phyloP scores from a whole-genome alignment of 306 rosid species.

The Vicia villosa region DNA sequence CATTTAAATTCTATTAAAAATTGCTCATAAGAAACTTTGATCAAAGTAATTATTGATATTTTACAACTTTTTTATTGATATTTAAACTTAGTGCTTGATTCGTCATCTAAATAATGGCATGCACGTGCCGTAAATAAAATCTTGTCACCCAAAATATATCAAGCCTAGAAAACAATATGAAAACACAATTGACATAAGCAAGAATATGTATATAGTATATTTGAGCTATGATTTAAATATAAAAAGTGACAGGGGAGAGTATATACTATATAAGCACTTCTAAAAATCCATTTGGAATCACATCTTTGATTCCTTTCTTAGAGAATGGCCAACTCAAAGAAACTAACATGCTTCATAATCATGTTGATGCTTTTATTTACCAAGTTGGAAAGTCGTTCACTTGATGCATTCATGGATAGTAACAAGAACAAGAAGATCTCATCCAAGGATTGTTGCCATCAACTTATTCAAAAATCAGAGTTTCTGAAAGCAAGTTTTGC shows the following conservation, averaged over 20 bases:
- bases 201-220: slow-evolving; percentile 16
- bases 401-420: slow-evolving; percentile 26
- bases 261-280: slow-evolving; percentile 31
- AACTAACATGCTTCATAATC: slow-evolving; percentile 22
- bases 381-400: slow-evolving; percentile 38
- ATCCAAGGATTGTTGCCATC: neutral
- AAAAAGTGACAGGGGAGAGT: neutral
- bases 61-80: too few species aligned
- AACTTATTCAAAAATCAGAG: slow-evolving; percentile 35
- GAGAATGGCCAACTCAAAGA: slow-evolving; percentile 41
- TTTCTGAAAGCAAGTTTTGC: slow-evolving; percentile 31
- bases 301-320: neutral
- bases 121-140: too few species aligned
- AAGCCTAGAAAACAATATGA: too few species aligned
- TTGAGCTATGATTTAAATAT: slow-evolving; percentile 29
- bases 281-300: slow-evolving; percentile 38
- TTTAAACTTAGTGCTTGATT: too few species aligned
- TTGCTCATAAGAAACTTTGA: too few species aligned
- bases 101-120: too few species aligned
- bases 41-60: too few species aligned
- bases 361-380: slow-evolving; percentile 18
- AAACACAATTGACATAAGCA: neutral
- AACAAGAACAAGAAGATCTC: slow-evolving; percentile 25
- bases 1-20: too few species aligned
- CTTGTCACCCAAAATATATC: too few species aligned